Evolutionary conservation across 257 asterid species (phyloP).

Genomic region (Solanum tarapatanum): DNA sequence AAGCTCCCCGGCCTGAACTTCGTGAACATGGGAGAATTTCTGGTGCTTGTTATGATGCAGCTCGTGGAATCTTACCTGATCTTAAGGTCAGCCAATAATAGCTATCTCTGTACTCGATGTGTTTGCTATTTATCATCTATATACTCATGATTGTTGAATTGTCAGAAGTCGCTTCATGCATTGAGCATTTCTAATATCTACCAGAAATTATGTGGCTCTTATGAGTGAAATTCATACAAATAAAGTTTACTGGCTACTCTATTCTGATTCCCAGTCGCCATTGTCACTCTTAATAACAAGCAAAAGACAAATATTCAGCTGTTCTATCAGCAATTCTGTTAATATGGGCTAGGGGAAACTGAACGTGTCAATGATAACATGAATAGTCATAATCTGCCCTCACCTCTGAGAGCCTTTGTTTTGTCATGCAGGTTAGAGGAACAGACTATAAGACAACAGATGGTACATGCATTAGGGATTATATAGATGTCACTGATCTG

Average conservation of each 20-base stretch:
- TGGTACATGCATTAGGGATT: constrained; percentile 84
- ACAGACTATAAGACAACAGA: constrained; percentile 72
- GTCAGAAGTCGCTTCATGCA: not conserved
- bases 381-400: not conserved
- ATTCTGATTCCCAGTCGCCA: not conserved
- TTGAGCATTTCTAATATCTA: not conserved
- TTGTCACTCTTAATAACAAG: not conserved
- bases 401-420: not conserved
- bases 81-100: constrained; percentile 44
- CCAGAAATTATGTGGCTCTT: not conserved
- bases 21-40: constrained; percentile 91
- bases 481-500: constrained; percentile 80
- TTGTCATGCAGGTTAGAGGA: constrained; percentile 62
- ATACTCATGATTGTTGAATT: not conserved
- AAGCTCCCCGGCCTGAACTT: constrained; percentile 88
- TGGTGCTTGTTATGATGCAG: constrained; percentile 93
- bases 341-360: not conserved
- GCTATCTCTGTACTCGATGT: not conserved
- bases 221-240: not conserved
- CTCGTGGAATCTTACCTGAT: constrained; percentile 77
- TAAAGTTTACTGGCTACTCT: not conserved
- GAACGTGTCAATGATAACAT: not conserved
- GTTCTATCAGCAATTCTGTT: not conserved
- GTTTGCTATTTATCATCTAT: not conserved
- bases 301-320: not conserved